These are phyloP conservation scores for Aspergillus sp. DNA, from an alignment of 2,329 filamentous ascomycete genomes.

Conservation along the genomic window DNA sequence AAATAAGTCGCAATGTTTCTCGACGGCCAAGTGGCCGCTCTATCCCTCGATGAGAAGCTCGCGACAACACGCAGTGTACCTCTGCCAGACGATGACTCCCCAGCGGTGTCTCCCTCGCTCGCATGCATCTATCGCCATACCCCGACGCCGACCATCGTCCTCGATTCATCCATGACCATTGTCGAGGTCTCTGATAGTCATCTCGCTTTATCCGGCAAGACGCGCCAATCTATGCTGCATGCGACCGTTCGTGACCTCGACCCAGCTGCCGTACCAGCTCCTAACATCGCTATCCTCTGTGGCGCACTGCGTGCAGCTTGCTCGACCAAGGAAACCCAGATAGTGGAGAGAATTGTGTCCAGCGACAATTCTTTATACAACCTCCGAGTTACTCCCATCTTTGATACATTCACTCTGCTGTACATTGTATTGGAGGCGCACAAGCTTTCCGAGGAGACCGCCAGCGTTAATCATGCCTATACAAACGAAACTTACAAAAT, in stretches of 20 bases:
- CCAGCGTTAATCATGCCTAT: conserved; percentile 42
- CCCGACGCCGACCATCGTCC: conserved; percentile 42
- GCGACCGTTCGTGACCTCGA: conserved; percentile 44
- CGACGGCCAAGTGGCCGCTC: no score
- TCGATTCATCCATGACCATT: conserved; percentile 39
- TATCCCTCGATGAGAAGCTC: no score
- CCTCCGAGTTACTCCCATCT: conserved; percentile 48
- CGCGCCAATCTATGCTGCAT: conserved; percentile 40
- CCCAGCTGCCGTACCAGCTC: conserved; percentile 34
- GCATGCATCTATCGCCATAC: conserved; percentile 32
- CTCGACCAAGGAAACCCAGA: conserved; percentile 36
- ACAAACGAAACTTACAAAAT: conserved; percentile 61
- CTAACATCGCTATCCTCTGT: conserved; percentile 39
- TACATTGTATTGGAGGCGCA: conserved; percentile 49
- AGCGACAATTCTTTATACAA: conserved; percentile 20
- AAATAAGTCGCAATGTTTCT: no score
- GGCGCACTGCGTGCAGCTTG: conserved; percentile 42
- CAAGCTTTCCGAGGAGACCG: conserved; percentile 32
- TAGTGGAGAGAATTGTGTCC: conserved; percentile 34
- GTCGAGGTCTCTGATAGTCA: conserved; percentile 50
- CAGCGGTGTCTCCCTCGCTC: no score
- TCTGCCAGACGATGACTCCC: no score
- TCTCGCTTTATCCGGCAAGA: conserved; percentile 34
- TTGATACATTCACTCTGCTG: conserved; percentile 40
- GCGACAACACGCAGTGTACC: no score